Percentiles rank a stretch among this genome's conserved stretches.
Evolutionary conservation across 345 rosid genomes (phyloP).

Genomic region (Salix udensis): DNA sequence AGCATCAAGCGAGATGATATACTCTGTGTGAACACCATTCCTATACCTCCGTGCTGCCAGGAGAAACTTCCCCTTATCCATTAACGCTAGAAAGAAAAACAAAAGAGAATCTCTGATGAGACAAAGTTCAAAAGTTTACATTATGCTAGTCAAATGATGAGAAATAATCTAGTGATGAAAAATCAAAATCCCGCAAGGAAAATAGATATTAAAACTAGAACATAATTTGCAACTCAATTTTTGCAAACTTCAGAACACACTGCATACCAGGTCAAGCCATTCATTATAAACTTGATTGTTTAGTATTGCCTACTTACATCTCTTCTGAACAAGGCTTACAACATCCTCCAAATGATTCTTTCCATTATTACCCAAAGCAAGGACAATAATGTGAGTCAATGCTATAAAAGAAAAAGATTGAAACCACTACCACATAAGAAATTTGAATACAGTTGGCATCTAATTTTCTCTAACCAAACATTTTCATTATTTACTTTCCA

Average conservation of each 20-base stretch:
- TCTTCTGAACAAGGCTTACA: neutral
- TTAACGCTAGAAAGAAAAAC: conserved; percentile 47
- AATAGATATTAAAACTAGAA: neutral
- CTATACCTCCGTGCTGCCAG: conserved; percentile 84
- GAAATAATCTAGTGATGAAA: neutral
- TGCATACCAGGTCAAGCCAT: neutral
- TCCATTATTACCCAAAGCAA: neutral
- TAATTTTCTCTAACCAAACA: neutral
- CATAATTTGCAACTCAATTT: neutral
- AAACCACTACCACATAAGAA: neutral
- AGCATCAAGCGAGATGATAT: conserved; percentile 82
- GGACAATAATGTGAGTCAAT: neutral
- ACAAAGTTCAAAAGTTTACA: neutral
- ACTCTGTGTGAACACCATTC: conserved; percentile 74
- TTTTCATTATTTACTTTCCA: neutral
- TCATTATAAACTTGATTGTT: neutral
- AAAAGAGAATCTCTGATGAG: neutral
- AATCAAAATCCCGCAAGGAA: neutral
- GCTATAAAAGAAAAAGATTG: neutral
- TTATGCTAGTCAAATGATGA: neutral
- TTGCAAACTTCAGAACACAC: neutral
- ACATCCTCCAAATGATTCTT: neutral
- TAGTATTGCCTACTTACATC: neutral
- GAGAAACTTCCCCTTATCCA: conserved; percentile 85
- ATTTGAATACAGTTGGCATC: neutral